These are phyloP conservation scores for Pleurotus salmoneostramineus DNA, from an alignment of 768 basidiomycete species.

Conservation along the genomic window DNA sequence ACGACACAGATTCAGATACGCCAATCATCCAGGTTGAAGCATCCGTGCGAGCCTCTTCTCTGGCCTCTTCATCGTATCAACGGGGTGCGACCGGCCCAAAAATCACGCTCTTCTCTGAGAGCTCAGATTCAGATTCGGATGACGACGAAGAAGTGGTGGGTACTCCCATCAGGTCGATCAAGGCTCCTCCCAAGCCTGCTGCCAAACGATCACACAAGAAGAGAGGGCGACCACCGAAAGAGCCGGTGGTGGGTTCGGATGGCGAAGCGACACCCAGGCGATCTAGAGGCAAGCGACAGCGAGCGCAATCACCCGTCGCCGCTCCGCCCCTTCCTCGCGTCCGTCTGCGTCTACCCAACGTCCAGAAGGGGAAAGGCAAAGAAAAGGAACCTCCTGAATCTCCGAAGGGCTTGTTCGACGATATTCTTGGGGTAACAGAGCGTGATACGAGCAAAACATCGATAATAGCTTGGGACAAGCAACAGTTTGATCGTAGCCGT, in stretches of 20 bases:
- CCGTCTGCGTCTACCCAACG: constrained; percentile 44
- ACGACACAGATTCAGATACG: constrained; percentile 2
- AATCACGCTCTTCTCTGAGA: constrained; percentile 4
- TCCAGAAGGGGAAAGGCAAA: constrained; percentile 64
- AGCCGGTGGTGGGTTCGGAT: constrained; percentile 16
- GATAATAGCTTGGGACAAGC: constrained; percentile 58
- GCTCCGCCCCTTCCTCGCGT: constrained; percentile 33
- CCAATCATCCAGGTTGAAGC: background rate
- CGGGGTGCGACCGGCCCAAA: constrained; percentile 18
- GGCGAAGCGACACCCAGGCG: constrained; percentile 20
- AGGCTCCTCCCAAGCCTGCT: constrained; percentile 2
- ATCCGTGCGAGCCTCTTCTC: constrained; percentile 28
- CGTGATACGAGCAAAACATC: constrained; percentile 70
- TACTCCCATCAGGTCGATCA: constrained; percentile 6
- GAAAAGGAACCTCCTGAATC: constrained; percentile 62
- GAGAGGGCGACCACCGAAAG: background rate
- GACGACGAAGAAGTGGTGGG: constrained; percentile 11
- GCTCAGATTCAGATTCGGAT: constrained; percentile 15
- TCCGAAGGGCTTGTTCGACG: constrained; percentile 73
- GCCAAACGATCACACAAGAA: constrained; percentile 16
- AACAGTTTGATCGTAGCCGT: constrained; percentile 70
- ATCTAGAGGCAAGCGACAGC: constrained; percentile 40
- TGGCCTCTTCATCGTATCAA: constrained; percentile 38
- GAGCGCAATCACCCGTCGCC: constrained; percentile 33
- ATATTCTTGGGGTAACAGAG: constrained; percentile 64